Evolutionary conservation across 139 green algal species (phyloP).

Genomic region (Chlamydomonas asymmetrica): DNA sequence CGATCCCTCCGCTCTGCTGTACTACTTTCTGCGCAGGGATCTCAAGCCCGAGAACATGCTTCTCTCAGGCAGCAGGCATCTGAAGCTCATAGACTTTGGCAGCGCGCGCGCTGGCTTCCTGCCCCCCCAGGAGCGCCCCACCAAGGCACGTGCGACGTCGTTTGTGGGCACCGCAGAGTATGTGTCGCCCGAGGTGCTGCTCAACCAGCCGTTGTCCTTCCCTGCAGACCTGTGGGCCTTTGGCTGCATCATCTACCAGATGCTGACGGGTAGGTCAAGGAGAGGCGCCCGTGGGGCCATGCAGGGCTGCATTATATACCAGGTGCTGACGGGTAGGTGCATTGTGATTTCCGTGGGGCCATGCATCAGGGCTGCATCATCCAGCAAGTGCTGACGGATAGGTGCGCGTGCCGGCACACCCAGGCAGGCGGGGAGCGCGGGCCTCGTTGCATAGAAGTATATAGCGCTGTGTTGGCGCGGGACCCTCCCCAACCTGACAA

Average conservation of each 20-base stretch:
- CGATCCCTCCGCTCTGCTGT: neutral
- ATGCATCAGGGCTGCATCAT: too few relatives aligned
- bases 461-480: too few relatives aligned
- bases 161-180: conserved; percentile 93
- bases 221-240: conserved; percentile 83
- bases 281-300: too few relatives aligned
- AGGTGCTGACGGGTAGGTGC: conserved; percentile 22
- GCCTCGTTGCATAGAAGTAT: too few relatives aligned
- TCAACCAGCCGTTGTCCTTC: conserved; percentile 62
- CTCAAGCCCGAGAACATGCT: conserved; percentile 94
- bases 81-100: conserved; percentile 95
- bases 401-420: too few relatives aligned
- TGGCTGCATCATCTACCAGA: conserved; percentile 71
- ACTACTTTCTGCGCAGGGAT: conserved; percentile 52
- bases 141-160: conserved; percentile 45
- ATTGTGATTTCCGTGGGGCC: too few relatives aligned
- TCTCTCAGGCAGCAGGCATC: conserved; percentile 69
- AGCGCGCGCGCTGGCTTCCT: conserved; percentile 65
- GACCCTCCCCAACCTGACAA: too few relatives aligned
- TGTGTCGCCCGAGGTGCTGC: conserved; percentile 80
- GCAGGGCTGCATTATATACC: neutral
- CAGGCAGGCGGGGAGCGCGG: too few relatives aligned
- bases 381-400: too few relatives aligned
- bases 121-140: conserved; percentile 7
- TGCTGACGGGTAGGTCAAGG: conserved; percentile 44